A percentile compares a stretch with the other conserved stretches of the same genome.
Evolutionary conservation across 495 filamentous ascomycete species (phyloP).

Genomic region (Xylaria palmicola): DNA sequence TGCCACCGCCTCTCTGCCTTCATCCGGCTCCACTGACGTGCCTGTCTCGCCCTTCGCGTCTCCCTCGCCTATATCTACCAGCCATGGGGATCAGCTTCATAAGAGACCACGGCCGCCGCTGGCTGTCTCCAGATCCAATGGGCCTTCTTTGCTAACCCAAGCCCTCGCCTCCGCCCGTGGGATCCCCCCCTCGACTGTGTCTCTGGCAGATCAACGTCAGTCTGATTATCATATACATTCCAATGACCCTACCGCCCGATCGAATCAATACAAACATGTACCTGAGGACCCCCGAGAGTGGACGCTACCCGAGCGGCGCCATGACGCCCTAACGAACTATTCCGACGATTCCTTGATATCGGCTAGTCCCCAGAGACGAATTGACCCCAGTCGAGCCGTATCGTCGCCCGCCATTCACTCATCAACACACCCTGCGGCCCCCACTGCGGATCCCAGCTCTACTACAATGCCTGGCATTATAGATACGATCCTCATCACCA

Average conservation of each 20-base stretch:
- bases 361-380: constrained; percentile 22
- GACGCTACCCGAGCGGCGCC: constrained; percentile 27
- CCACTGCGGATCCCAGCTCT: constrained; percentile 13
- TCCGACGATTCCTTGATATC: constrained; percentile 34
- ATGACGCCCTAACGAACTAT: constrained; percentile 28
- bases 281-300: constrained; percentile 17
- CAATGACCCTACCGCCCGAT: constrained; percentile 18
- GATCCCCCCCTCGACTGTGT: constrained; percentile 29
- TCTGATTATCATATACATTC: constrained; percentile 26
- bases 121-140: constrained; percentile 39
- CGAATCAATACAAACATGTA: constrained; percentile 19
- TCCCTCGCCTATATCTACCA: constrained; percentile 24
- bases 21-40: constrained; percentile 4
- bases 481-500: constrained; percentile 34
- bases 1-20: constrained; percentile 25
- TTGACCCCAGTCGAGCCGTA: constrained; percentile 21
- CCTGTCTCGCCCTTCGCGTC: constrained; percentile 28
- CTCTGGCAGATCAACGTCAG: constrained; percentile 28
- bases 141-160: constrained; percentile 50
- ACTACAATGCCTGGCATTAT: constrained; percentile 24
- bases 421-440: constrained; percentile 3
- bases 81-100: constrained; percentile 41
- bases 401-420: constrained; percentile 22
- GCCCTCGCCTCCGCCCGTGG: constrained; percentile 54
- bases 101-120: constrained; percentile 47